A percentile compares a stretch with the other conserved stretches of the same genome.
phyloP scores from a whole-genome alignment of 306 rosid species.

The Rosa rugosa region DNA sequence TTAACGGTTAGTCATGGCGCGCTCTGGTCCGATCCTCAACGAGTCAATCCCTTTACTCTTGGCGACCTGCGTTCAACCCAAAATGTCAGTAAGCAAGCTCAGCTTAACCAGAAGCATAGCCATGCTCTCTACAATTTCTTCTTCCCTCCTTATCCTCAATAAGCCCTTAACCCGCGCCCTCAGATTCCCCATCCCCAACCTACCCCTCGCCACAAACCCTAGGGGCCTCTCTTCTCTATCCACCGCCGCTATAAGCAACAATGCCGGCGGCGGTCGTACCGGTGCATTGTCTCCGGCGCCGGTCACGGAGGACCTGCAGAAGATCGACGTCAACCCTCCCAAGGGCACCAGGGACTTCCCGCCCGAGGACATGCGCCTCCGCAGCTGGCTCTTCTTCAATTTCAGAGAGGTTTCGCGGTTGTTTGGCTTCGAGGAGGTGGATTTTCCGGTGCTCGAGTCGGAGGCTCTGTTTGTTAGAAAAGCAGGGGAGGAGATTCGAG shows the following conservation, averaged over 20 bases:
- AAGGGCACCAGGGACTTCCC: slow-evolving; percentile 92
- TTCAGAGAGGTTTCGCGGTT: slow-evolving; percentile 82
- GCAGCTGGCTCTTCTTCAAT: slow-evolving; percentile 82
- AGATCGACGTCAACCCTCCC: slow-evolving; percentile 85
- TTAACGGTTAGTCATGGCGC: too few relatives aligned
- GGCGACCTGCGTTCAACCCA: too few relatives aligned
- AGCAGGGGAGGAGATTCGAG: slow-evolving; percentile 96
- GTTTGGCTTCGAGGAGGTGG: slow-evolving; percentile 87
- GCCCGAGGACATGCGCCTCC: slow-evolving; percentile 82
- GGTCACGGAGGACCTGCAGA: slow-evolving; percentile 48
- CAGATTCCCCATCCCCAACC: slow-evolving; percentile 27
- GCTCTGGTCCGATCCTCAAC: not conserved
- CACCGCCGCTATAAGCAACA: slow-evolving; percentile 31
- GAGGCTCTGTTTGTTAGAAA: slow-evolving; percentile 85
- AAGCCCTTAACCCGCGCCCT: slow-evolving; percentile 28
- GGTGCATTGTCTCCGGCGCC: slow-evolving; percentile 65
- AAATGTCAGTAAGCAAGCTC: not conserved
- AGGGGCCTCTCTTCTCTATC: slow-evolving; percentile 41
- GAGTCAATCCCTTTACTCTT: not conserved
- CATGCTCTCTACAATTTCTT: slow-evolving; percentile 25
- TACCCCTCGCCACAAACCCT: slow-evolving; percentile 12
- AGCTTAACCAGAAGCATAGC: not conserved
- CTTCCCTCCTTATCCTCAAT: slow-evolving; percentile 27
- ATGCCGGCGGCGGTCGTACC: slow-evolving; percentile 20
- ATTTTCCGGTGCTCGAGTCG: slow-evolving; percentile 89